Evolutionary conservation across 176 grass and related monocot species (phyloP).

Genomic region (Triticum turgidum): DNA sequence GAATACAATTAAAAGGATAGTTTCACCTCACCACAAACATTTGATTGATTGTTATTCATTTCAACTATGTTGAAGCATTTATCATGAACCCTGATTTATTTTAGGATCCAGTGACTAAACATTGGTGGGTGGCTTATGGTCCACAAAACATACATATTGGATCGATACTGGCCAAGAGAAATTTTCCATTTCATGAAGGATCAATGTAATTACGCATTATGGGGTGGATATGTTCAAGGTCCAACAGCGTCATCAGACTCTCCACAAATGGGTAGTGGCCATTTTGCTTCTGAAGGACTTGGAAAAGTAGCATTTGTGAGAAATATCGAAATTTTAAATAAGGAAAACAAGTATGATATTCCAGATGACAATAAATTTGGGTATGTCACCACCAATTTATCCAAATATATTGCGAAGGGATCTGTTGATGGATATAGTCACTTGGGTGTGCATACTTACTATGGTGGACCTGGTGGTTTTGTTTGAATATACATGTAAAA

Average conservation of each 20-base stretch:
- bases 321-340: background rate
- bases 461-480: constrained; percentile 12
- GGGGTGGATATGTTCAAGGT: background rate
- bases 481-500: background rate
- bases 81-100: background rate
- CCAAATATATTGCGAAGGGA: background rate
- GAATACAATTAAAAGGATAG: background rate
- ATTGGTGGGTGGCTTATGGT: constrained; percentile 24
- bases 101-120: constrained; percentile 12
- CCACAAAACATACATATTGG: background rate
- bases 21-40: background rate
- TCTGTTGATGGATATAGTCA: background rate
- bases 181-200: constrained; percentile 1
- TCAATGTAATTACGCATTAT: background rate
- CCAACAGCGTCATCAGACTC: background rate
- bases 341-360: background rate
- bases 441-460: background rate
- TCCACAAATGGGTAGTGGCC: constrained; percentile 31
- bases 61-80: background rate
- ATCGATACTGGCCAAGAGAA: constrained; percentile 25
- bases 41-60: background rate
- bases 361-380: background rate
- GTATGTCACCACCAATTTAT: background rate
- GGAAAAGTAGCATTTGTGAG: constrained; percentile 15
- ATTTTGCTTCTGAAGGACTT: constrained; percentile 19